Base-by-base conservation (phyloP, 2,329 filamentous ascomycete species). In the Fusarium vanettenii region DNA sequence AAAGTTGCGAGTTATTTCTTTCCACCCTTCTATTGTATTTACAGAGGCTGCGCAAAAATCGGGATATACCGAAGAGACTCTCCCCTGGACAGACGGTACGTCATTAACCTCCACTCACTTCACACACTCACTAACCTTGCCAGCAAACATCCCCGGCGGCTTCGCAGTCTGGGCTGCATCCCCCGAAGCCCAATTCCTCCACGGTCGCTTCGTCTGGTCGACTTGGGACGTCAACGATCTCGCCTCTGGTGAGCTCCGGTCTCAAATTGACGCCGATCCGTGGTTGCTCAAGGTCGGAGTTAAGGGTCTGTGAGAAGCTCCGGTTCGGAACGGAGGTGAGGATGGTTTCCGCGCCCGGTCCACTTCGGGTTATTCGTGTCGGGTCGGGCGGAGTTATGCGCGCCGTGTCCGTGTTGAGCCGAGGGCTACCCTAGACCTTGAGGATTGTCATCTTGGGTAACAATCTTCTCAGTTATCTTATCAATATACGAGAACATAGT, bases 211-310 rank as follows among this genome's bases (percentile, higher is more conserved):
- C n/a, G 75, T 87, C 2, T 89, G 86, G 84, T 81, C 82, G 8
- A 86, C 86, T 25, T 89, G 86, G 87, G 87, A 89, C 76, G 83
- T 88, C 2, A 82, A 86, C n/a, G 86, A 88, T 68, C 75, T 89
- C 2, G 33, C 33, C 8, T 64, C 66, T 4, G 69, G 71, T 2
- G 43, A 69, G 2, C 37, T 73, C 3, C 66, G 70, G 25, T 43
- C 41, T 0, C 60, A 67, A 13, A 67, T 79, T 27, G 69, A 72
- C 3, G 29, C 48, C 1, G 72, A 79, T 2, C 66, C 74, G 2
- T 74, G 73, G 70, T 33, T 77, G 14, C 74, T 79, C 2, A 78
- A 76, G 16, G 75, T 79, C 27, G 77, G 78, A 29, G 72, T 79
- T 1, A 72, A 69, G n/a, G 76, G 78, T 0, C n/a, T 79, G 45